These are phyloP conservation scores for Paraphaeosphaeria minitans DNA, from an alignment of 2,329 filamentous ascomycete genomes.

Conservation along the genomic window DNA sequence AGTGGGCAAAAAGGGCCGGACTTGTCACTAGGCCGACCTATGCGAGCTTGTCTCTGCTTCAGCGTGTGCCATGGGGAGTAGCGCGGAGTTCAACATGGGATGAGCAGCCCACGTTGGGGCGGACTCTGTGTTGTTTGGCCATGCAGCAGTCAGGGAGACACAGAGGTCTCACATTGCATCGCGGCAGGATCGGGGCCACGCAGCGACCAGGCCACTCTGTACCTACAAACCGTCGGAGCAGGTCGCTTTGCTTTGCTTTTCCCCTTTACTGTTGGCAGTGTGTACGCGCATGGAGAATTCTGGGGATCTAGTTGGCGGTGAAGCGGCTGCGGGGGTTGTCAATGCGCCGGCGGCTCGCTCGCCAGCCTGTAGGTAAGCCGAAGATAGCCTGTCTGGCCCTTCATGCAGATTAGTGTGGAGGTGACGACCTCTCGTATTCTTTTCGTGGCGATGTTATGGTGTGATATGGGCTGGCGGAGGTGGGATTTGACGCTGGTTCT, in stretches of 20 bases:
- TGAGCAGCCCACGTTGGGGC: constrained; percentile 31
- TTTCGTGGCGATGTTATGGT: constrained; percentile 1
- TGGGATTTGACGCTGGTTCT: constrained; percentile 3
- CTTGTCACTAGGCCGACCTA: constrained; percentile 2
- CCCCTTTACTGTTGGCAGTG: too few species aligned
- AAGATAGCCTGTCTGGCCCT: constrained; percentile 30
- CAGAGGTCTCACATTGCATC: constrained; percentile 19
- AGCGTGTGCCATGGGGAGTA: constrained; percentile 25
- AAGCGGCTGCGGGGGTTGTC: constrained; percentile 30
- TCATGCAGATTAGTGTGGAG: constrained; percentile 5
- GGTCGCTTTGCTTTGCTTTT: constrained; percentile 15
- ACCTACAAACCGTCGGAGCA: not conserved
- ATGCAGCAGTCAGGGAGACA: constrained; percentile 24
- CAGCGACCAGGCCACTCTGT: constrained; percentile 8
- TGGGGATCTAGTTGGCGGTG: constrained; percentile 22
- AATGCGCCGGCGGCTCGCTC: constrained; percentile 12
- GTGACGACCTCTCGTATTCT: not conserved
- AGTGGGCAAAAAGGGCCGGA: constrained; percentile 4
- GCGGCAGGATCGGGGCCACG: constrained; percentile 24
- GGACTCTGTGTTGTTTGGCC: constrained; percentile 29
- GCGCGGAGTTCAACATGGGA: constrained; percentile 14
- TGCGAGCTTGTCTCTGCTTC: not conserved
- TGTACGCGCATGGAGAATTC: constrained; percentile 7
- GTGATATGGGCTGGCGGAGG: not conserved
- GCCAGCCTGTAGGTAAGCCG: constrained; percentile 34